A percentile compares a stretch with the other conserved stretches of the same genome.
Conservation (phyloP, 2,329 filamentous ascomycete species). For the Daldinia sp. region DNA sequence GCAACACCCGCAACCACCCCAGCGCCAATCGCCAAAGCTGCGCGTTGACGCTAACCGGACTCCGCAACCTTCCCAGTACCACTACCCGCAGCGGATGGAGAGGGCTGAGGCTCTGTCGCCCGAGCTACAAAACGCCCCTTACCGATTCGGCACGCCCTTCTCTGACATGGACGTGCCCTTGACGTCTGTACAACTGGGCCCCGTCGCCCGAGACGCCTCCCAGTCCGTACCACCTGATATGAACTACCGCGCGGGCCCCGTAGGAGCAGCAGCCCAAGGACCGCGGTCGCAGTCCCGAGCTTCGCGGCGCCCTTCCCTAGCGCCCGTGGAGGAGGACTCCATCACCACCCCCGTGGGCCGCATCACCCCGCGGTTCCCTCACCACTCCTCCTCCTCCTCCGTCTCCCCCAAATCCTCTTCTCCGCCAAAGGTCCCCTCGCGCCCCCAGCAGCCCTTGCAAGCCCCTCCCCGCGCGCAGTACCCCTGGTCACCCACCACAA, state of each 20-base stretch:
- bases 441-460: constrained; percentile 58
- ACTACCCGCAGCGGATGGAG: constrained; percentile 66
- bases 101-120: constrained; percentile 64
- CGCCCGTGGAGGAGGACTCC: constrained; percentile 75
- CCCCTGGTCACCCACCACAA: constrained; percentile 64
- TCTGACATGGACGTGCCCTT: constrained; percentile 92
- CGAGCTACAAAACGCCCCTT: constrained; percentile 71
- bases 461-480: constrained; percentile 67
- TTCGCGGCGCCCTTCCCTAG: constrained; percentile 77
- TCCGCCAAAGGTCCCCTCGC: constrained; percentile 49
- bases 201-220: constrained; percentile 81
- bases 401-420: constrained; percentile 51
- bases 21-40: constrained; percentile 33
- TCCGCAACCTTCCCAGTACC: constrained; percentile 31
- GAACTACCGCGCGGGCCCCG: constrained; percentile 71
- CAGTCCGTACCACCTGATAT: constrained; percentile 96
- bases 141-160: constrained; percentile 86
- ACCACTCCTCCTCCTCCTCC: constrained; percentile 52
- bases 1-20: constrained; percentile 41
- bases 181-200: constrained; percentile 77
- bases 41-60: constrained; percentile 43
- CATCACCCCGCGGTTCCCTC: constrained; percentile 49
- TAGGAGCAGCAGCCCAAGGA: constrained; percentile 23
- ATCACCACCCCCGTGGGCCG: constrained; percentile 55
- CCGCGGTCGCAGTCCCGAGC: constrained; percentile 65